Percentiles rank a stretch among this genome's conserved stretches.
Conservation (phyloP, 1,139 yeast genomes). For the Zygoascus hellenicus region DNA sequence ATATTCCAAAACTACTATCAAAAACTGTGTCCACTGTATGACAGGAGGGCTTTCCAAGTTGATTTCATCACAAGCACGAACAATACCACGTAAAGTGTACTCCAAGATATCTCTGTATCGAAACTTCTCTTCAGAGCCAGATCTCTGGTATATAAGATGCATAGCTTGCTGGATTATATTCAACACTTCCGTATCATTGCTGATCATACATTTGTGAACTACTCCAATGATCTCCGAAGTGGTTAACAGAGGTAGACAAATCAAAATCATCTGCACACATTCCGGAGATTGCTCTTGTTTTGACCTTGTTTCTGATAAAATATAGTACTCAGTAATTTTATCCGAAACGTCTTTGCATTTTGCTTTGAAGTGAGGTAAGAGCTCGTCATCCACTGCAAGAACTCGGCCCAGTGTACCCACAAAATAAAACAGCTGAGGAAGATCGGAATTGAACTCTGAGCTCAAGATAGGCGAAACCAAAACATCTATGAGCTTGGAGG, state of each 20-base stretch:
- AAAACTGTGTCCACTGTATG: constrained; percentile 3
- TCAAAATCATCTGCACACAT: background rate
- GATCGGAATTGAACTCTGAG: constrained; percentile 13
- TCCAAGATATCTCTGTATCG: background rate
- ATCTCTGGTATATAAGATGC: background rate
- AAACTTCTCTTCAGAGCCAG: background rate
- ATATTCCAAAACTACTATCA: constrained; percentile 3
- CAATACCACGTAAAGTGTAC: constrained; percentile 3
- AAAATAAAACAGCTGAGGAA: constrained; percentile 17
- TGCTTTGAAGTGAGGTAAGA: background rate
- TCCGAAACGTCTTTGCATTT: constrained; percentile 1
- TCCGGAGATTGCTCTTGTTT: background rate
- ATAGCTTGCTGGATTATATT: background rate
- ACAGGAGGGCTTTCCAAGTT: background rate
- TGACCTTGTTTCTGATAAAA: background rate
- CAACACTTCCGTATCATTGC: background rate
- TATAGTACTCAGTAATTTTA: background rate
- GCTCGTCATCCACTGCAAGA: constrained; percentile 7
- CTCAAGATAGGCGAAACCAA: constrained; percentile 46
- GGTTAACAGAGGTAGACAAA: background rate
- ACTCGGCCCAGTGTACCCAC: constrained; percentile 15
- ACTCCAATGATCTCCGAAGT: background rate
- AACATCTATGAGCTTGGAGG: constrained; percentile 38
- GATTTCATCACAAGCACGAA: background rate
- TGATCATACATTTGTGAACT: background rate